phyloP scores from a whole-genome alignment of 140 eudicot species.

The Ambrosia hybrid region DNA sequence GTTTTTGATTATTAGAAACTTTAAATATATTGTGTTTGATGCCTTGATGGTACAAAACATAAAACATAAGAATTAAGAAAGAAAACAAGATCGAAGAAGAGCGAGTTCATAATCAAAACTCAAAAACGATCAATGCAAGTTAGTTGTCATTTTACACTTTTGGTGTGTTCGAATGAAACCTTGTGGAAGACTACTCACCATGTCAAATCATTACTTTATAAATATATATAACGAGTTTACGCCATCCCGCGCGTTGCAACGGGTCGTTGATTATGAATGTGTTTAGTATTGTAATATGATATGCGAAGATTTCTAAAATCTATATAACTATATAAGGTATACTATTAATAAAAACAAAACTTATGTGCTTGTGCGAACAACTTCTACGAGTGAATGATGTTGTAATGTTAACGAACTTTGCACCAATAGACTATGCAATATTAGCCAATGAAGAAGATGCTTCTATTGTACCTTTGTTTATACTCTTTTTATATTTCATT shows the following conservation, averaged over 20 bases:
- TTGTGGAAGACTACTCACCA: neutral
- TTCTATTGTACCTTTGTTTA: neutral
- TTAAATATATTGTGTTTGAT: neutral
- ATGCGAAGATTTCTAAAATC: too few species aligned
- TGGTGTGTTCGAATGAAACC: neutral
- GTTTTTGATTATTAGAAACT: neutral
- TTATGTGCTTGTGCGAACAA: neutral
- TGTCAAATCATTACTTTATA: neutral
- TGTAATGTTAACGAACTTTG: neutral
- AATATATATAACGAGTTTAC: too few species aligned
- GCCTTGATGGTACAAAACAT: too few species aligned
- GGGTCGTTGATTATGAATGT: too few species aligned
- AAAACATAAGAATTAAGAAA: neutral
- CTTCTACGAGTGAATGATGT: neutral
- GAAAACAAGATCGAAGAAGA: neutral
- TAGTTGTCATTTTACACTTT: neutral
- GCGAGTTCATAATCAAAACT: neutral
- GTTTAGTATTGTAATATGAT: too few species aligned
- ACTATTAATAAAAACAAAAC: neutral
- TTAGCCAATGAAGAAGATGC: neutral
- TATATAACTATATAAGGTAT: too few species aligned
- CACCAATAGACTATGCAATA: neutral
- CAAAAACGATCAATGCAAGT: neutral
- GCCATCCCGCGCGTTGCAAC: too few species aligned
- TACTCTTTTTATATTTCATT: neutral